Evolutionary conservation across 2,329 filamentous ascomycete genomes (phyloP), one percentile per base, ranked within the genome.

Genomic region (Teratosphaeria nubilosa): DNA sequence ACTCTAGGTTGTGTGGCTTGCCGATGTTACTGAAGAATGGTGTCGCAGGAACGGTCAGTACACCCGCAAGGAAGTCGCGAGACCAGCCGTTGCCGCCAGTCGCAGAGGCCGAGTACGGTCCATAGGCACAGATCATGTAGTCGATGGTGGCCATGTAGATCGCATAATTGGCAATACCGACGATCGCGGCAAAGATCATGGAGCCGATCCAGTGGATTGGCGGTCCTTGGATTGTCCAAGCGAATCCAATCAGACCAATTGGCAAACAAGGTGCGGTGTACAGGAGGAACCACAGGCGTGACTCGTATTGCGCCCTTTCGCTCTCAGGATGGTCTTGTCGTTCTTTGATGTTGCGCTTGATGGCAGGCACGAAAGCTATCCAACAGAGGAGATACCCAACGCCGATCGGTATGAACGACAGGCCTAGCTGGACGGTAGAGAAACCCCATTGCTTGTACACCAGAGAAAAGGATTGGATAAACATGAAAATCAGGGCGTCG

Each of bases 401-500:
- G 24, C 86, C 80, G 55, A 90, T 85, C 56, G 86, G 80, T 24
- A 87, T 78, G 69, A 90, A 87, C 0, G 83, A 72, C 31, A 88
- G 74, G 1, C 85, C 85, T 1, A 85, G 70, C 16, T 79, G 72
- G 1, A 85, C 73, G 5, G 80, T 78, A n/a, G 72, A 72, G 65
- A 90, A 90, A 52, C 73, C 67, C 85, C 85, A 90, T 66, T 88
- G 84, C 11, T 75, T 71, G 69, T 88, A 90, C 1, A 90, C 86
- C 2, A 89, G 76, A 0, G 76, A 72, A 65, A 88, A 90, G 0
- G 85, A 88, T 70, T 90, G 86, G 61, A 90, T 84, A 72, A 88
- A 89, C 81, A 89, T 89, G 77, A 90, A 90, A 72, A 90, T 89
- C 5, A 90, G 80, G 10, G 86, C 86, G 59, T 90, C 87, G 13